Conservation (phyloP, 192 early-diverging fungal genomes). For the Gamsiella multidivaricata region DNA sequence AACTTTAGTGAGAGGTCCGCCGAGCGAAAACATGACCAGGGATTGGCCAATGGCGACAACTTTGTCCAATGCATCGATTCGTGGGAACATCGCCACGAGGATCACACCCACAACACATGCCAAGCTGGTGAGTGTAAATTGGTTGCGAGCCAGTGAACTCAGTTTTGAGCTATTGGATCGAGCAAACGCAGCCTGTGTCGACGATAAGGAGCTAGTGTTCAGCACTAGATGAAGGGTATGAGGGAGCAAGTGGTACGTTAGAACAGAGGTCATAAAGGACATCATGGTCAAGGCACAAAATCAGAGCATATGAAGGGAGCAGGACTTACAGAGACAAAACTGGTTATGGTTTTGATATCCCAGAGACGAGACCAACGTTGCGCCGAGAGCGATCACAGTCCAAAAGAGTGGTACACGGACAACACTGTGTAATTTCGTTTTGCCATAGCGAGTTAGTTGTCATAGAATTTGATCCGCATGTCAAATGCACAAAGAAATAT, state of each 20-base stretch:
- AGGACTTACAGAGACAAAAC: conserved; percentile 58
- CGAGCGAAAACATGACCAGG: conserved; percentile 61
- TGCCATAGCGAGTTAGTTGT: too few relatives aligned
- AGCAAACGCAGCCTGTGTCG: conserved; percentile 9
- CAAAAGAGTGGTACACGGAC: conserved; percentile 54
- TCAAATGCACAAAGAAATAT: background rate
- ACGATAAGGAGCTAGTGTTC: background rate
- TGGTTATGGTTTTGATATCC: conserved; percentile 63
- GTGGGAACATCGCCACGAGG: conserved; percentile 35
- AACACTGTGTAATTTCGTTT: too few relatives aligned
- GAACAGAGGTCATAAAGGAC: background rate
- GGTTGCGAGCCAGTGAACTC: conserved; percentile 40
- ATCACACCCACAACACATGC: conserved; percentile 51
- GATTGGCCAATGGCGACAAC: conserved; percentile 59
- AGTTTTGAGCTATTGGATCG: conserved; percentile 11
- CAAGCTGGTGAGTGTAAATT: conserved; percentile 54
- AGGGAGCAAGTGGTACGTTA: background rate
- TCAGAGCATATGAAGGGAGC: background rate
- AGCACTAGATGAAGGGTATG: conserved; percentile 7
- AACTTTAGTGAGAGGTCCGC: conserved; percentile 58
- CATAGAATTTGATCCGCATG: background rate
- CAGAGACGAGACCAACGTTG: conserved; percentile 58
- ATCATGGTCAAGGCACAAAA: background rate
- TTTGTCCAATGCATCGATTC: conserved; percentile 55
- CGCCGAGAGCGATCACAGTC: conserved; percentile 51